These are phyloP conservation scores for Emergomyces africanus DNA, from an alignment of 2,329 filamentous ascomycete species.

Conservation along the genomic window DNA sequence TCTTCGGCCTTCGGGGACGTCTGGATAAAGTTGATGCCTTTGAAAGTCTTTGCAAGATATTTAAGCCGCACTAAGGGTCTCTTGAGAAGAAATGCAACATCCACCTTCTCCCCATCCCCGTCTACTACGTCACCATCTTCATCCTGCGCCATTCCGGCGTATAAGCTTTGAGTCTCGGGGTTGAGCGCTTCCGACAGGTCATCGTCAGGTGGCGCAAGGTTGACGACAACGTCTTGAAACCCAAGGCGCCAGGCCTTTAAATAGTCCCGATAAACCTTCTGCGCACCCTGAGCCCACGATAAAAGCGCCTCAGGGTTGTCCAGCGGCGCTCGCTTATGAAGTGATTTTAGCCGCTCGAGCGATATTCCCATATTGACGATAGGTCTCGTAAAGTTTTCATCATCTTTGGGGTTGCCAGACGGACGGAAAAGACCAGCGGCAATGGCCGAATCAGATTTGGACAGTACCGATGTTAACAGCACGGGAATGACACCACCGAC, in stretches of 20 bases:
- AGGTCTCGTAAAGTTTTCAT: constrained; percentile 60
- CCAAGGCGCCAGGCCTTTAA: constrained; percentile 80
- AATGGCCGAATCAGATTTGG: constrained; percentile 51
- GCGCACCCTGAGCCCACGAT: constrained; percentile 66
- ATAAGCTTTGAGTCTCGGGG: constrained; percentile 36
- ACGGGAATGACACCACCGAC: constrained; percentile 94
- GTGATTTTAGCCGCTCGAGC: constrained; percentile 66
- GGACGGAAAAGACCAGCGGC: constrained; percentile 56
- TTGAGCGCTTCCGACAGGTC: constrained; percentile 31
- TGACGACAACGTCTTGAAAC: constrained; percentile 89
- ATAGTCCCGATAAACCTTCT: constrained; percentile 73
- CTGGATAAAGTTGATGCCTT: constrained; percentile 38
- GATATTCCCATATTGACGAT: constrained; percentile 91
- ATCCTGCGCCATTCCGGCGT: constrained; percentile 45
- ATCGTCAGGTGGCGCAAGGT: constrained; percentile 66
- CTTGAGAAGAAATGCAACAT: constrained; percentile 87
- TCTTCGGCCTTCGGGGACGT: constrained; percentile 43
- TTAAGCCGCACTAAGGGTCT: constrained; percentile 78
- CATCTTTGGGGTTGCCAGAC: constrained; percentile 39
- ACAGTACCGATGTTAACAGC: constrained; percentile 70
- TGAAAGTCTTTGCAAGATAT: constrained; percentile 72
- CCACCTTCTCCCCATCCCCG: constrained; percentile 73
- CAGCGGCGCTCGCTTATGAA: constrained; percentile 69
- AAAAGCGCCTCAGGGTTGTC: constrained; percentile 59
- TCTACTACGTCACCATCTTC: constrained; percentile 51